Percentiles rank a stretch among this genome's conserved stretches.
These are phyloP conservation scores for Neurospora pannonica DNA, from an alignment of 495 filamentous ascomycete genomes.

Conservation along the genomic window DNA sequence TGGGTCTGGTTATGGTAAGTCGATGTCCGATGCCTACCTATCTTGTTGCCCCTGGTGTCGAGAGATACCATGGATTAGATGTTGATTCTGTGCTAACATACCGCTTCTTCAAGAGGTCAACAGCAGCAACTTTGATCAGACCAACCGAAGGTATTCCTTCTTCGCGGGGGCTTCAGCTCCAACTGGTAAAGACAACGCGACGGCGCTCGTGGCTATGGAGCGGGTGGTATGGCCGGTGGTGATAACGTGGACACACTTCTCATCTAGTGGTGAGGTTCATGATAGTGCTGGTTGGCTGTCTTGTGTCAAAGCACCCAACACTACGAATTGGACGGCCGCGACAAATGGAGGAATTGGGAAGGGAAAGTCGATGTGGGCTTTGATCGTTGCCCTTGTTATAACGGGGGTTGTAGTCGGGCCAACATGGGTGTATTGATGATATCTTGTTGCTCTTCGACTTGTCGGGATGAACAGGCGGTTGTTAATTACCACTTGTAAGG, in stretches of 20 bases:
- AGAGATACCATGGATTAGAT: not conserved
- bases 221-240: constrained; percentile 13
- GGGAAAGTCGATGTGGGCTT: not conserved
- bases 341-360: not conserved
- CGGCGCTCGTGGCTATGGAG: constrained; percentile 3
- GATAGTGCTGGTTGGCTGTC: constrained; percentile 11
- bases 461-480: not conserved
- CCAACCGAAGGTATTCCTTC: constrained; percentile 4
- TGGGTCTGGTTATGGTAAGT: constrained; percentile 10
- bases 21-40: not conserved
- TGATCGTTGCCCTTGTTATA: not conserved
- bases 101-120: not conserved
- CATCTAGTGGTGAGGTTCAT: constrained; percentile 1
- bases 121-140: not conserved
- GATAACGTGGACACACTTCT: constrained; percentile 16
- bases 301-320: constrained; percentile 4
- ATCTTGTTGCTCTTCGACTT: not conserved
- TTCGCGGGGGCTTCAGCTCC: constrained; percentile 2
- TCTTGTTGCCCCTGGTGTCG: not conserved
- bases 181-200: not conserved
- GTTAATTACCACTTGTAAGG: not conserved
- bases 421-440: not conserved
- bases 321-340: not conserved
- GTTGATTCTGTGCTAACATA: not conserved
- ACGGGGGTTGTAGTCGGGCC: not conserved